A percentile compares a stretch with the other conserved stretches of the same genome.
These are phyloP conservation scores for Fusarium buharicum DNA, from an alignment of 2,329 filamentous ascomycete species.

Conservation along the genomic window DNA sequence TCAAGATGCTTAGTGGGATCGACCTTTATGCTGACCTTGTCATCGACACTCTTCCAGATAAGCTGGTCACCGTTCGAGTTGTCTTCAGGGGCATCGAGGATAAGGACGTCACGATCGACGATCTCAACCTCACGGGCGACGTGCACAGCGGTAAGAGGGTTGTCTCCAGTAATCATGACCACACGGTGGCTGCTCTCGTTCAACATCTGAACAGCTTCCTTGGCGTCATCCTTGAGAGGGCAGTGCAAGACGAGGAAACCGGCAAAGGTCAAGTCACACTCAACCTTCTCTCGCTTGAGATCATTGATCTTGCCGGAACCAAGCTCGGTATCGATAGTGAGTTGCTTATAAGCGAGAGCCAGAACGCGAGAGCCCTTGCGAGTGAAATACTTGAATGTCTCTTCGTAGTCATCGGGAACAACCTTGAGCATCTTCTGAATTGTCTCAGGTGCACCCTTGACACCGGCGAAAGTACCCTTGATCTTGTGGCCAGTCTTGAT, in stretches of 20 bases:
- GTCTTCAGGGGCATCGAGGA: constrained; percentile 93
- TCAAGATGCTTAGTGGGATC: constrained; percentile 86
- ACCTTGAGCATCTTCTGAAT: constrained; percentile 91
- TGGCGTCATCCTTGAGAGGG: constrained; percentile 94
- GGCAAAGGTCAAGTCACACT: constrained; percentile 85
- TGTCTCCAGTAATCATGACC: constrained; percentile 99
- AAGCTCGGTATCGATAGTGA: constrained; percentile 83
- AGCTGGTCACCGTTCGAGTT: constrained; percentile 82
- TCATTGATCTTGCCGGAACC: constrained; percentile 89
- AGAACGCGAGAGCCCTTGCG: constrained; percentile 94
- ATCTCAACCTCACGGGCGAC: constrained; percentile 97
- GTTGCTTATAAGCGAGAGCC: constrained; percentile 91
- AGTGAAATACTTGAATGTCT: constrained; percentile 98
- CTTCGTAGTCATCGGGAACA: constrained; percentile 89
- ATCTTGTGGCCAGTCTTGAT: constrained; percentile 77
- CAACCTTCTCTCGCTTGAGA: constrained; percentile 91
- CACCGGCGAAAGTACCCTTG: constrained; percentile 89
- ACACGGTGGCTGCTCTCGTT: constrained; percentile 99
- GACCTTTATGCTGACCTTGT: constrained; percentile 85
- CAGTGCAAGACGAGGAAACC: constrained; percentile 96
- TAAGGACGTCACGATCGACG: constrained; percentile 93
- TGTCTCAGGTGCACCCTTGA: constrained; percentile 97
- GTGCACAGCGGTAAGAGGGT: constrained; percentile 94
- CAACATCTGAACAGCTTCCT: constrained; percentile 93
- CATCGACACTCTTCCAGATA: constrained; percentile 95